Conservation (phyloP, 441 rosid genomes). For the Francoa sonchifolia region DNA sequence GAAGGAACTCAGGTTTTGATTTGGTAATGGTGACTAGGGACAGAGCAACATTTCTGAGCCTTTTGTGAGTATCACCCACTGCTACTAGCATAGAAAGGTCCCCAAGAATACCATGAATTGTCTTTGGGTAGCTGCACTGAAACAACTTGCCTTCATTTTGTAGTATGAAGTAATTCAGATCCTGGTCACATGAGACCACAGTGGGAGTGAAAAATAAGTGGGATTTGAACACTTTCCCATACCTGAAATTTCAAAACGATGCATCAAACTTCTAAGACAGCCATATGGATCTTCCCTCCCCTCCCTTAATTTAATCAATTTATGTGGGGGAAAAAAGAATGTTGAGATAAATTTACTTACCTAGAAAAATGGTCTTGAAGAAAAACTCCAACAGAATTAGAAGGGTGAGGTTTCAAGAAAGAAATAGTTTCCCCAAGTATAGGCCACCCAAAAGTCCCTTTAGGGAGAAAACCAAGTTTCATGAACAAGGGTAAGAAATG, state of each 20-base stretch:
- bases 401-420: slow-evolving; percentile 38
- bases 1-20: slow-evolving; percentile 38
- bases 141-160: slow-evolving; percentile 53
- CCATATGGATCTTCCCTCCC: not conserved
- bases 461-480: slow-evolving; percentile 18
- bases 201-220: slow-evolving; percentile 46
- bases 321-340: not conserved
- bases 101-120: slow-evolving; percentile 44
- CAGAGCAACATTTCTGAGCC: slow-evolving; percentile 33
- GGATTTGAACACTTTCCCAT: slow-evolving; percentile 46
- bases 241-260: slow-evolving; percentile 16
- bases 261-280: not conserved
- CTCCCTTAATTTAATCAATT: not conserved
- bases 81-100: slow-evolving; percentile 40
- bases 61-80: slow-evolving; percentile 45
- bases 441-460: slow-evolving; percentile 46
- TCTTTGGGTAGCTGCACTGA: slow-evolving; percentile 39
- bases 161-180: slow-evolving; percentile 38
- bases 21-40: slow-evolving; percentile 28
- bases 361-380: slow-evolving; percentile 35
- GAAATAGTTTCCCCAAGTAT: slow-evolving; percentile 38
- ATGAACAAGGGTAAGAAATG: slow-evolving; percentile 32
- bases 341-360: slow-evolving; percentile 8
- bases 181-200: slow-evolving; percentile 42
- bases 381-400: slow-evolving; percentile 33